Percentiles rank a stretch among this genome's conserved stretches.
phyloP scores from a whole-genome alignment of 2,329 filamentous ascomycete species.

The Aureobasidium leucospermi region DNA sequence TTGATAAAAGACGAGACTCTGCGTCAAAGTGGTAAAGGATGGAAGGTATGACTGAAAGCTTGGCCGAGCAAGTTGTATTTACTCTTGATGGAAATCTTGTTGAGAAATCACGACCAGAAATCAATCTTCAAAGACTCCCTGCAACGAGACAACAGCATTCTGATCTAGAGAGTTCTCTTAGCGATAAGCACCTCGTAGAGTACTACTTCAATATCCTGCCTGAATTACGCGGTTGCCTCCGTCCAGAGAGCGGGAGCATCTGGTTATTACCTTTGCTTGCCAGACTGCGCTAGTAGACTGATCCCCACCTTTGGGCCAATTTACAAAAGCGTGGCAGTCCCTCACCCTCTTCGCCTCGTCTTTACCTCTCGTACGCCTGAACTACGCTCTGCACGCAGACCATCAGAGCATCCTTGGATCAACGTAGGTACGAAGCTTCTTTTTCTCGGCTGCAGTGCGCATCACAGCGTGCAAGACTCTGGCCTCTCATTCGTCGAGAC shows the following conservation, averaged over 20 bases:
- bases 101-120: not conserved
- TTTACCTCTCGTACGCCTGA: slow-evolving; percentile 10
- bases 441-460: not conserved
- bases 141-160: not conserved
- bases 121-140: not conserved
- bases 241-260: not conserved
- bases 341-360: slow-evolving; percentile 9
- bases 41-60: not conserved
- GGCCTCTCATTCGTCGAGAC: slow-evolving; percentile 13
- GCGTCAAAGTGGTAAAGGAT: not conserved
- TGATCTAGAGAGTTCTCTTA: not conserved
- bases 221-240: not conserved
- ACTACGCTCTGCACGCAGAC: slow-evolving; percentile 10
- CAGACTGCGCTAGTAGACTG: slow-evolving; percentile 2
- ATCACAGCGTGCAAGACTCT: not conserved
- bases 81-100: not conserved
- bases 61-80: not conserved
- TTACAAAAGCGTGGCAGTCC: slow-evolving; percentile 13
- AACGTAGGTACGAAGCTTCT: slow-evolving; percentile 2
- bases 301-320: slow-evolving; percentile 13
- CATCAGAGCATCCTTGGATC: not conserved
- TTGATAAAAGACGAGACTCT: too few relatives aligned
- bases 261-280: slow-evolving; percentile 7
- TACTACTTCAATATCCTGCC: not conserved
- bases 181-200: not conserved